phyloP scores from a whole-genome alignment of 208 protist species.

The Lotmaria passim region DNA sequence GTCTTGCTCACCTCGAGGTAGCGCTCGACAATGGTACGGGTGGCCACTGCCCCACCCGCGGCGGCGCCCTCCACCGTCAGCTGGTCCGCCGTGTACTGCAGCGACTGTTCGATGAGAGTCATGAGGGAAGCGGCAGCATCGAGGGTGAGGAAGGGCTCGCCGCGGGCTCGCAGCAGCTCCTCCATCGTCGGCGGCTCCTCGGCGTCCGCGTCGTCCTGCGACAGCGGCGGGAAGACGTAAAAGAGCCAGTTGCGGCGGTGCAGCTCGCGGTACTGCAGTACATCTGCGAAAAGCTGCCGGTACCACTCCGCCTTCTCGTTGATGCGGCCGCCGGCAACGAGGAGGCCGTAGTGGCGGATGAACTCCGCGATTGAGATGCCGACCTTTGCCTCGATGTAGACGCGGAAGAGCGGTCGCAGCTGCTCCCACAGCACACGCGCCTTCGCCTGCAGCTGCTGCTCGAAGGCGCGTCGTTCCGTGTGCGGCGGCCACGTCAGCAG shows the following conservation, averaged over 20 bases:
- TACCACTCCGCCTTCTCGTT: constrained; percentile 52
- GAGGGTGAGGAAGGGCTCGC: neutral
- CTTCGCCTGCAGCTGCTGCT: constrained; percentile 17
- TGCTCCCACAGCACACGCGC: constrained; percentile 28
- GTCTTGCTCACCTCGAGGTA: constrained; percentile 43
- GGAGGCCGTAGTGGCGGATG: constrained; percentile 43
- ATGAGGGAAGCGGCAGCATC: constrained; percentile 16
- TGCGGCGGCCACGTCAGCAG: constrained; percentile 32
- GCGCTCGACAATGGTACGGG: constrained; percentile 42
- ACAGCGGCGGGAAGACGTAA: constrained; percentile 45
- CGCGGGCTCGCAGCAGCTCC: constrained; percentile 31
- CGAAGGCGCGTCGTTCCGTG: constrained; percentile 12
- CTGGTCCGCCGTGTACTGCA: constrained; percentile 41
- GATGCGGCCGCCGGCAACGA: constrained; percentile 42
- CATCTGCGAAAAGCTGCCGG: constrained; percentile 30
- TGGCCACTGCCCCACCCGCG: constrained; percentile 12
- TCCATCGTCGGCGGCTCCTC: constrained; percentile 41
- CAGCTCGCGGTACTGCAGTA: constrained; percentile 56
- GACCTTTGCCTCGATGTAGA: constrained; percentile 58
- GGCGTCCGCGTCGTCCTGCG: constrained; percentile 3
- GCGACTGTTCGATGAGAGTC: constrained; percentile 24
- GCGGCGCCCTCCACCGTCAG: constrained; percentile 14
- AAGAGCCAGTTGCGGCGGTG: constrained; percentile 55
- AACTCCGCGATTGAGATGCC: constrained; percentile 54
- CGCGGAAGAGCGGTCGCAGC: constrained; percentile 40